Conservation (phyloP, 441 rosid genomes). For the Manihot esculenta region DNA sequence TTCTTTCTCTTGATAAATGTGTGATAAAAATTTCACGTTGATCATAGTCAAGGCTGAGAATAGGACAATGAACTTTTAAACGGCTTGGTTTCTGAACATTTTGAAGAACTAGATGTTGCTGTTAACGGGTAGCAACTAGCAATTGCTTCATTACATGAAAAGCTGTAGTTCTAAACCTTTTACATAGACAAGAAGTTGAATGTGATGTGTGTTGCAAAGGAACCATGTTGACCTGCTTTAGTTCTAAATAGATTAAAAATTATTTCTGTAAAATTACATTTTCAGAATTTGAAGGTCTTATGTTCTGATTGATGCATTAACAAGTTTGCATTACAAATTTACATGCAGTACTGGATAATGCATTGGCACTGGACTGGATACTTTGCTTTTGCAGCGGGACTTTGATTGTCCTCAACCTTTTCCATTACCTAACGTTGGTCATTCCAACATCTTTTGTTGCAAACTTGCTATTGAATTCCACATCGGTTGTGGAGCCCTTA, state of each 20-base stretch:
- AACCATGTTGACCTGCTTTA: constrained; percentile 7
- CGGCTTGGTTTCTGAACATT: neutral
- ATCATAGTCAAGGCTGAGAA: neutral
- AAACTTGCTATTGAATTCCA: too few relatives aligned
- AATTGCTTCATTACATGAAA: neutral
- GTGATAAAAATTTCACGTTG: neutral
- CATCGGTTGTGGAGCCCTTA: too few relatives aligned
- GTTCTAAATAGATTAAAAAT: neutral
- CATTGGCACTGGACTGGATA: constrained; percentile 6
- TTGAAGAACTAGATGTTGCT: neutral
- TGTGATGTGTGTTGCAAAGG: neutral
- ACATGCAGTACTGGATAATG: constrained; percentile 1
- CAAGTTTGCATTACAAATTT: neutral
- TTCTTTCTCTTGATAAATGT: neutral
- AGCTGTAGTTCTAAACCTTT: neutral
- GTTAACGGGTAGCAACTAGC: neutral
- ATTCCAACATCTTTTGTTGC: too few relatives aligned
- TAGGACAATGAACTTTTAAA: neutral
- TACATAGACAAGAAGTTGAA: neutral
- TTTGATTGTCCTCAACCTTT: neutral
- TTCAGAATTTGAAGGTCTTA: neutral
- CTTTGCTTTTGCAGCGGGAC: neutral
- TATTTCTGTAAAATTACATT: neutral
- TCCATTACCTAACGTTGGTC: constrained; percentile 9
- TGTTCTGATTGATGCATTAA: neutral